Conservation (phyloP, 257 asterid species). For the Schizonepeta tenuifolia region DNA sequence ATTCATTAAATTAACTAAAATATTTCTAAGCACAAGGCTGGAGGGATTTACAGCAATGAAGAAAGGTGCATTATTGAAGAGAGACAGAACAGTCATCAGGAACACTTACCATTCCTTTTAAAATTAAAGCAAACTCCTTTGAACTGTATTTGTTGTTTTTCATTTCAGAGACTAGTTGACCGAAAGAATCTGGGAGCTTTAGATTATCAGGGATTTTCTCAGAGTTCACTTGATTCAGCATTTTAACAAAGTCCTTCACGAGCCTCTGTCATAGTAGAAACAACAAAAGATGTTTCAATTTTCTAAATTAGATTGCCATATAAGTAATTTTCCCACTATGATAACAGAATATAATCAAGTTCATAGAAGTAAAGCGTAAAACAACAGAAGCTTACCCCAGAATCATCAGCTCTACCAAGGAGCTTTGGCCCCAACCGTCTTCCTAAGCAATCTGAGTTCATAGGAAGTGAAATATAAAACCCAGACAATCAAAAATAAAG, state of each 20-base stretch:
- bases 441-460: slow-evolving; percentile 89
- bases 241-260: slow-evolving; percentile 84
- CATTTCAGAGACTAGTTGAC: slow-evolving; percentile 90
- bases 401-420: slow-evolving; percentile 86
- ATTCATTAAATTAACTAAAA: slow-evolving; percentile 19
- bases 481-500: not conserved
- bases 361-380: slow-evolving; percentile 1
- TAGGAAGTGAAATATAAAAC: slow-evolving; percentile 21
- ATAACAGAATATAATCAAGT: slow-evolving; percentile 15
- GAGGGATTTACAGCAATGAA: slow-evolving; percentile 19
- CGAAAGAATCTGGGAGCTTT: slow-evolving; percentile 88
- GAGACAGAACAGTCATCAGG: slow-evolving; percentile 28
- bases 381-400: slow-evolving; percentile 62
- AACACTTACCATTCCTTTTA: slow-evolving; percentile 91
- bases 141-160: slow-evolving; percentile 76
- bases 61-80: slow-evolving; percentile 11
- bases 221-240: slow-evolving; percentile 87
- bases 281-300: slow-evolving; percentile 31
- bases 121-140: slow-evolving; percentile 85
- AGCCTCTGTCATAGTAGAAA: slow-evolving; percentile 61
- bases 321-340: slow-evolving; percentile 12
- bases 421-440: slow-evolving; percentile 94
- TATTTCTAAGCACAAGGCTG: slow-evolving; percentile 23
- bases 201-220: slow-evolving; percentile 82
- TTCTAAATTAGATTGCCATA: not conserved